Conservation (phyloP, 331 rosid species). For the Quercus phellos region DNA sequence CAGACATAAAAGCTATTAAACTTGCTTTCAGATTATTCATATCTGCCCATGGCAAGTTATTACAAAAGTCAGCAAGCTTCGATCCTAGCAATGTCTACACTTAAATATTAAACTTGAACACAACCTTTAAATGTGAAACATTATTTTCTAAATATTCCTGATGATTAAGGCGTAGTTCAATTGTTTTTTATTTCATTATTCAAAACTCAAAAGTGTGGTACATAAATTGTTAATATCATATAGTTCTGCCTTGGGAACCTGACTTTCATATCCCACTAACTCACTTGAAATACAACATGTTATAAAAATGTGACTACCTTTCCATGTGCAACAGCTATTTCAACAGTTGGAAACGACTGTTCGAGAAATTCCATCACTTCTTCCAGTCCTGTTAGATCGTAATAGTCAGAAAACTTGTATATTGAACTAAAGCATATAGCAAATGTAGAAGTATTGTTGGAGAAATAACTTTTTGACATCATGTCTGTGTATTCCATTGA, state of each 20-base stretch:
- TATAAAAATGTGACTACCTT: constrained; percentile 53
- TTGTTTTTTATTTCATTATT: neutral
- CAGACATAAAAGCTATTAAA: neutral
- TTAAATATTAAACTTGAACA: neutral
- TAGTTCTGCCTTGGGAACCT: constrained; percentile 1
- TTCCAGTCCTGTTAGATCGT: constrained; percentile 67
- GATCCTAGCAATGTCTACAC: neutral
- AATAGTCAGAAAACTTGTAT: constrained; percentile 28
- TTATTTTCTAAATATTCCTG: neutral
- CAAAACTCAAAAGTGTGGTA: neutral
- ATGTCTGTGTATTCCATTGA: neutral
- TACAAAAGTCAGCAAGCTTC: neutral
- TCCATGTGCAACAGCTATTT: constrained; percentile 93
- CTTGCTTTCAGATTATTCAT: neutral
- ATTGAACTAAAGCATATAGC: constrained; percentile 16
- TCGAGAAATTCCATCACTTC: constrained; percentile 81
- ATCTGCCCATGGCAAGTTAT: neutral
- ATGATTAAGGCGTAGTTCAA: neutral
- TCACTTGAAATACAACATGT: constrained; percentile 12
- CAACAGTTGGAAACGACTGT: constrained; percentile 62
- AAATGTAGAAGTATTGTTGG: neutral
- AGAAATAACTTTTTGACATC: neutral
- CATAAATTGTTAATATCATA: neutral
- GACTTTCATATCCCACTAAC: constrained; percentile 17
- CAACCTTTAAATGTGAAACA: neutral